Evolutionary conservation across 2,329 filamentous ascomycete genomes (phyloP).

Genomic region (Talaromyces sp.): DNA sequence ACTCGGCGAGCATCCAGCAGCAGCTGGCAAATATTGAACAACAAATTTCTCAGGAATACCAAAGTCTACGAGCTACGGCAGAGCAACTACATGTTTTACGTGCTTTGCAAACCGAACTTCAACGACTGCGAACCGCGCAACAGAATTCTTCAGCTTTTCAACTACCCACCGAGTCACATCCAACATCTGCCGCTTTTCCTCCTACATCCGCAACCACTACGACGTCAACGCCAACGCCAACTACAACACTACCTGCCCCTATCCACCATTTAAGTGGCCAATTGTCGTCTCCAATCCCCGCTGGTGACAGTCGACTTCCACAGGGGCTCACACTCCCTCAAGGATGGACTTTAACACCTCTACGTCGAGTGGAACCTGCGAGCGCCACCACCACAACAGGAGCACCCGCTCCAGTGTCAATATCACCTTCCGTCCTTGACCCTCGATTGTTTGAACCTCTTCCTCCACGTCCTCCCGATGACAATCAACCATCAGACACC

Average conservation of each 20-base stretch:
- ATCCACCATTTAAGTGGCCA: constrained; percentile 24
- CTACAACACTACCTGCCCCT: constrained; percentile 20
- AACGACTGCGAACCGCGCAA: constrained; percentile 56
- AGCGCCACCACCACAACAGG: not conserved
- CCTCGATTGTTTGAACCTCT: not conserved
- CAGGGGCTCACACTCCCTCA: constrained; percentile 48
- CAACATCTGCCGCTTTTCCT: constrained; percentile 12
- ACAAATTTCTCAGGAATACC: constrained; percentile 63
- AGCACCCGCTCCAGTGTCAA: not conserved
- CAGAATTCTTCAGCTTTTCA: constrained; percentile 16
- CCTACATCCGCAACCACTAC: constrained; percentile 21
- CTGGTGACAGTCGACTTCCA: constrained; percentile 46
- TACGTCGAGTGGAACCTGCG: constrained; percentile 30
- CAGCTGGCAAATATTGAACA: constrained; percentile 64
- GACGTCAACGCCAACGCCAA: not conserved
- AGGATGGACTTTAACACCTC: constrained; percentile 49
- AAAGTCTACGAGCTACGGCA: constrained; percentile 57
- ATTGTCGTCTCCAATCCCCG: constrained; percentile 28
- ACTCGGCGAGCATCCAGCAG: constrained; percentile 43
- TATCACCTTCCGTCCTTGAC: not conserved
- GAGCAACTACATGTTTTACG: constrained; percentile 66
- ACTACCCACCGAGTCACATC: constrained; percentile 8
- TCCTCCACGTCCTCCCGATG: not conserved
- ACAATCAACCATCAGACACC: not conserved
- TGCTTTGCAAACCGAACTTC: constrained; percentile 61